Percentiles rank a stretch among this genome's conserved stretches.
These are phyloP conservation scores for Fraxinus ornus DNA, from an alignment of 305 asterid species.

Conservation along the genomic window DNA sequence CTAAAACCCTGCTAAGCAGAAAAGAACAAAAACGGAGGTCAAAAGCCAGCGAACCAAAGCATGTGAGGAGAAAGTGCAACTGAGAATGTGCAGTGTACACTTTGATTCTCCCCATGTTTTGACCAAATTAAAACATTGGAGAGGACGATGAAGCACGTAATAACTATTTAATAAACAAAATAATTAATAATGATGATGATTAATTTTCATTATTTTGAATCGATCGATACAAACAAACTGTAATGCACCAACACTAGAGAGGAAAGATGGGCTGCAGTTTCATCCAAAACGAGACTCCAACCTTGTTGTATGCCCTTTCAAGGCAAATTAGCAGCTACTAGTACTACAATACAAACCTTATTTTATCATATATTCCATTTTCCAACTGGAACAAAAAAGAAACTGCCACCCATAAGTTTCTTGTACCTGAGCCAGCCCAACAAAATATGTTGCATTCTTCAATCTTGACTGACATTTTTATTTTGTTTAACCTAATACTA, in stretches of 20 bases:
- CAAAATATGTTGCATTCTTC: slow-evolving; percentile 21
- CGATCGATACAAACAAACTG: slow-evolving; percentile 25
- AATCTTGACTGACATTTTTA: neutral
- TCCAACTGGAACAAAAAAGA: slow-evolving; percentile 23
- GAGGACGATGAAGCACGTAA: neutral
- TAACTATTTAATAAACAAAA: neutral
- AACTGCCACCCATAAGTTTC: slow-evolving; percentile 32
- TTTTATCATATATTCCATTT: slow-evolving; percentile 16
- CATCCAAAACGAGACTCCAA: slow-evolving; percentile 41
- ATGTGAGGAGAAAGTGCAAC: slow-evolving; percentile 33
- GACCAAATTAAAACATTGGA: slow-evolving; percentile 21
- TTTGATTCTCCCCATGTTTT: slow-evolving; percentile 40
- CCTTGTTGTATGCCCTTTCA: slow-evolving; percentile 18
- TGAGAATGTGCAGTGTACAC: slow-evolving; percentile 14
- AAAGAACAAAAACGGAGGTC: slow-evolving; percentile 19
- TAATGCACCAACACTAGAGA: neutral
- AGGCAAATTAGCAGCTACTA: neutral
- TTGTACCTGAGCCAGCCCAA: slow-evolving; percentile 26
- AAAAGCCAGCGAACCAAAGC: slow-evolving; percentile 34
- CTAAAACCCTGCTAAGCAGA: neutral
- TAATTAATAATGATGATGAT: neutral
- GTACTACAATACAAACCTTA: slow-evolving; percentile 12
- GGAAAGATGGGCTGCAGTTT: slow-evolving; percentile 17
- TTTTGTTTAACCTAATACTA: slow-evolving; percentile 2
- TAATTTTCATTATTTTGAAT: neutral